Evolutionary conservation across 345 rosid genomes (phyloP), one percentile per base, ranked within the genome.

Genomic region (Ricinus communis): DNA sequence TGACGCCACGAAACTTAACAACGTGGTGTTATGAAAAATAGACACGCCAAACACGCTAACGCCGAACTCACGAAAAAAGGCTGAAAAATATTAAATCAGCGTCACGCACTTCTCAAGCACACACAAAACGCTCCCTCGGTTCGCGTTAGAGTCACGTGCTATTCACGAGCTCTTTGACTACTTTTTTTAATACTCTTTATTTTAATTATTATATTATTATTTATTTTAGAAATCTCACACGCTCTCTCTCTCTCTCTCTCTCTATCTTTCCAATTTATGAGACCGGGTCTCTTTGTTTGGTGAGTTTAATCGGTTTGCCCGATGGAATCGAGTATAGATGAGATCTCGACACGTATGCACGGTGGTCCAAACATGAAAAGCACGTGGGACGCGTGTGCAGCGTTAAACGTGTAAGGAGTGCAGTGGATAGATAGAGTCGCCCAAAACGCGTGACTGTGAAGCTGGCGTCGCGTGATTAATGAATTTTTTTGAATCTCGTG

Each of bases 51-150:
- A 60, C 77, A 54, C 73, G 71, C 62, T 70, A 43, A 47, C 28
- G 15, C 67, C n/a, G n/a, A n/a, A n/a, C n/a, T n/a, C n/a, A n/a
- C n/a, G n/a, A 13, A 55, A 58, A 30, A 56, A 52, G 21, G 11
- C 25, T 5, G 8, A 19, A 62, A 58, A 58, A 49, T 74, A 74
- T 71, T 81, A 41, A 75, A 72, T 78, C 71, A 4, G 14, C 21
- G 18, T 79, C 82, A 77, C 82, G 78, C 75, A 77, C 75, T 79
- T 64, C 75, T 72, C 77, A 40, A 25, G 18, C 53, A 27, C 38
- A 22, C 59, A 10, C 50, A 50, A 15, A 12, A 19, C 4, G 38
- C 58, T 33, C 18, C 60, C 68, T 68, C 66, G 52, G 33, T 58
- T 66, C 77, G 49, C 81, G 72, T 58, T 33, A 16, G 15, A 15